A percentile compares a stretch with the other conserved stretches of the same genome.
These are phyloP conservation scores for Petasospora fabianii DNA, from an alignment of 1,139 yeast genomes.

Conservation along the genomic window DNA sequence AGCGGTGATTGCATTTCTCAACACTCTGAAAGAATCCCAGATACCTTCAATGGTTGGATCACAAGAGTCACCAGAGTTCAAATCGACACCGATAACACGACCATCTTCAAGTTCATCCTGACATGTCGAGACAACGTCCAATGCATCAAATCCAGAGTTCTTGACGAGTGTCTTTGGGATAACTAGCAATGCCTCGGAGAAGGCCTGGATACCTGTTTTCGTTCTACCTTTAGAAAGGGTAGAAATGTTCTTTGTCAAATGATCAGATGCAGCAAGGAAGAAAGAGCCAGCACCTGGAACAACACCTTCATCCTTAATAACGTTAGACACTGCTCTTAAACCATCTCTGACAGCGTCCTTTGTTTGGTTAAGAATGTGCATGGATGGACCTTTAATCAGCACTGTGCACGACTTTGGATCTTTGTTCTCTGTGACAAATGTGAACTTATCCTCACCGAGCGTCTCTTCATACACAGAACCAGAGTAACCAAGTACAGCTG, in stretches of 20 bases:
- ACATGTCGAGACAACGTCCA: constrained; percentile 84
- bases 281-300: constrained; percentile 98
- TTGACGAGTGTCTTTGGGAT: constrained; percentile 91
- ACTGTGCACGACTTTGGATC: constrained; percentile 92
- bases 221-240: constrained; percentile 76
- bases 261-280: constrained; percentile 75
- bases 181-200: constrained; percentile 84
- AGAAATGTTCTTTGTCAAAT: constrained; percentile 50
- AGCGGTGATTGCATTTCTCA: constrained; percentile 87
- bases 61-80: constrained; percentile 90
- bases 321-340: constrained; percentile 89
- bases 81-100: constrained; percentile 84
- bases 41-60: constrained; percentile 93
- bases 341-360: constrained; percentile 98
- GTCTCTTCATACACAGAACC: constrained; percentile 91
- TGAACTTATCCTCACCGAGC: constrained; percentile 95
- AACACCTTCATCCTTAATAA: constrained; percentile 76
- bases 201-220: constrained; percentile 89
- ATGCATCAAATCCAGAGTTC: constrained; percentile 91
- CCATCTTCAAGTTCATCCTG: constrained; percentile 88
- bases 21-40: constrained; percentile 93
- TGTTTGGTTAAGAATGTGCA: constrained; percentile 83
- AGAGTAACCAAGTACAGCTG: constrained; percentile 81
- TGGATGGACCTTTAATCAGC: constrained; percentile 88
- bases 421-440: constrained; percentile 88